phyloP scores from a whole-genome alignment of 192 early-diverging fungal species.

The Backusella macrospora region DNA sequence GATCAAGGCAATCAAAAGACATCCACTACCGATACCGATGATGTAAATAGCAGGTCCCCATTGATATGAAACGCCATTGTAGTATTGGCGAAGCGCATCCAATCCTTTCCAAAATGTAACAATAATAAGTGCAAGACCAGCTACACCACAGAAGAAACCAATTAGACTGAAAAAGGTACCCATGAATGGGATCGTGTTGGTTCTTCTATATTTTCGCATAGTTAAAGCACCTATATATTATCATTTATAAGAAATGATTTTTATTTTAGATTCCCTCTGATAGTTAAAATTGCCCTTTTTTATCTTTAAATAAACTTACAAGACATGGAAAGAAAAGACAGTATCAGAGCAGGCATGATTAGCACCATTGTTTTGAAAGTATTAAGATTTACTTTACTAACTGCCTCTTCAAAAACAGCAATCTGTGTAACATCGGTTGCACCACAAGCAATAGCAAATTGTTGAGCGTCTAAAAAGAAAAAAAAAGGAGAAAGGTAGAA shows the following conservation, averaged over 20 bases:
- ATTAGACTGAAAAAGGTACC: slow-evolving; percentile 18
- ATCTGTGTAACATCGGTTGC: background rate
- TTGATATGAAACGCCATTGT: slow-evolving; percentile 5
- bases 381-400: background rate
- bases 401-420: background rate
- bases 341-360: slow-evolving; percentile 20
- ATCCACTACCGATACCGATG: slow-evolving; percentile 15
- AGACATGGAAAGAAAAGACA: slow-evolving; percentile 18
- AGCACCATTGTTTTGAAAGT: slow-evolving; percentile 7
- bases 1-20: slow-evolving; percentile 7
- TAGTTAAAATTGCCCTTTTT: no score
- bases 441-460: slow-evolving; percentile 19
- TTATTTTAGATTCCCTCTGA: background rate
- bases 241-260: background rate
- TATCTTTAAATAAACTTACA: background rate
- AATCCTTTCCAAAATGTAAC: slow-evolving; percentile 12
- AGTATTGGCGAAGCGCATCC: background rate
- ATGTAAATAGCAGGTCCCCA: slow-evolving; percentile 24
- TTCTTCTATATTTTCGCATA: slow-evolving; percentile 11
- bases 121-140: slow-evolving; percentile 16
- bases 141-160: slow-evolving; percentile 13
- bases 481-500: no score
- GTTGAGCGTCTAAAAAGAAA: slow-evolving; percentile 1
- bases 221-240: background rate
- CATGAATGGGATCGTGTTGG: slow-evolving; percentile 17